Conservation (phyloP, 305 asterid species). For the Fraxinus latifolia region DNA sequence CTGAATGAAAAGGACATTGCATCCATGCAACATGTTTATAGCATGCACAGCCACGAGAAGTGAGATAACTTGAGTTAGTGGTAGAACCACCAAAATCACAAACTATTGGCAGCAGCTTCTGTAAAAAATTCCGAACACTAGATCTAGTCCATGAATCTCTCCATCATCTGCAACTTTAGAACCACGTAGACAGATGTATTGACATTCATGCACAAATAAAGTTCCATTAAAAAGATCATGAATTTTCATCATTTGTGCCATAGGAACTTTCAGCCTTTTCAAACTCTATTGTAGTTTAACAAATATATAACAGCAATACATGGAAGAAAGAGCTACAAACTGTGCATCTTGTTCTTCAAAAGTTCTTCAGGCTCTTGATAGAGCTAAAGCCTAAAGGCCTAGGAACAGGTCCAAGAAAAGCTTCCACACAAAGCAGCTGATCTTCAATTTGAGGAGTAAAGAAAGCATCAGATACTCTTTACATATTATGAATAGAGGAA, state of each 20-base stretch:
- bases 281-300: background rate
- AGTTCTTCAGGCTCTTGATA: background rate
- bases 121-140: background rate
- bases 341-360: background rate
- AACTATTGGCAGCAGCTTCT: background rate
- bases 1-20: background rate
- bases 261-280: background rate
- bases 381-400: background rate
- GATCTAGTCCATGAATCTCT: background rate
- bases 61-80: background rate
- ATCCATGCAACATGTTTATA: background rate
- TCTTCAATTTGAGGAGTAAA: background rate
- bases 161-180: background rate
- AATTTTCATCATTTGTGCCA: background rate
- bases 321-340: background rate
- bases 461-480: background rate
- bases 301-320: background rate
- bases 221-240: background rate
- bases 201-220: background rate
- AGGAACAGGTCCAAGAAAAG: background rate
- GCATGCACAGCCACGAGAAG: slow-evolving; percentile 2
- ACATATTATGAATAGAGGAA: slow-evolving; percentile 1
- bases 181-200: background rate
- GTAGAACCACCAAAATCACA: background rate
- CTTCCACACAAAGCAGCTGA: background rate